Percentiles rank a stretch among this genome's conserved stretches.
These are phyloP conservation scores for Rosa lucieae DNA, from an alignment of 306 rosid genomes.

Conservation along the genomic window DNA sequence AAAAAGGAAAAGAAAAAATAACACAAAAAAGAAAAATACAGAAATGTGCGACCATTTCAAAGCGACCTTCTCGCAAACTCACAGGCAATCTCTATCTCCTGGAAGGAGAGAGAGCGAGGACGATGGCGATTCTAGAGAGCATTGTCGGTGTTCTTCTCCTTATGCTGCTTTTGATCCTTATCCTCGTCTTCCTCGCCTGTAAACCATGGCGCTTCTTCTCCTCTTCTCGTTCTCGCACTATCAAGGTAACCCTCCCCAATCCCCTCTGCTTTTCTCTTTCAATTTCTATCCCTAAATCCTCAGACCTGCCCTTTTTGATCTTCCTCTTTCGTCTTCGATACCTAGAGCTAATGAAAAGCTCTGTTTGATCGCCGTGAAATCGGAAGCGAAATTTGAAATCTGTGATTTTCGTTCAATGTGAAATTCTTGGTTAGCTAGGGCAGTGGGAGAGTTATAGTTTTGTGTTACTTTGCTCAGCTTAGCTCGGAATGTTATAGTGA, in stretches of 20 bases:
- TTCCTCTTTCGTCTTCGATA: no score
- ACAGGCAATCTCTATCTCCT: constrained; percentile 46
- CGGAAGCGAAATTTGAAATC: no score
- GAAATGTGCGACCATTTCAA: constrained; percentile 69
- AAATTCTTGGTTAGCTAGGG: not conserved
- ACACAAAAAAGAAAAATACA: not conserved
- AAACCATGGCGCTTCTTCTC: constrained; percentile 96
- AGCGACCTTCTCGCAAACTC: constrained; percentile 79
- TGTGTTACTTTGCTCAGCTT: not conserved
- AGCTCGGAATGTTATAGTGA: constrained; percentile 19
- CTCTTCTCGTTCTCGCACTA: constrained; percentile 44
- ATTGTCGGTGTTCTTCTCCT: constrained; percentile 70
- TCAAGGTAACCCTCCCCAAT: constrained; percentile 41
- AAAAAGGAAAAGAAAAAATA: not conserved
- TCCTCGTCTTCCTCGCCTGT: constrained; percentile 67
- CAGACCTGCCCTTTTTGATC: no score
- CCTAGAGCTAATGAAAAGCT: not conserved
- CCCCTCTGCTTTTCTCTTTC: not conserved
- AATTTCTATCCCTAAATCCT: not conserved
- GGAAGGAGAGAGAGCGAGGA: constrained; percentile 56
- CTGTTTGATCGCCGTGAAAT: not conserved
- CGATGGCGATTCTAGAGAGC: constrained; percentile 59
- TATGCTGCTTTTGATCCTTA: constrained; percentile 80
- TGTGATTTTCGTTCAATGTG: not conserved
- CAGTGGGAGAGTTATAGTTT: no score